Conservation (phyloP, 495 filamentous ascomycete genomes). For the Letharia columbiana region DNA sequence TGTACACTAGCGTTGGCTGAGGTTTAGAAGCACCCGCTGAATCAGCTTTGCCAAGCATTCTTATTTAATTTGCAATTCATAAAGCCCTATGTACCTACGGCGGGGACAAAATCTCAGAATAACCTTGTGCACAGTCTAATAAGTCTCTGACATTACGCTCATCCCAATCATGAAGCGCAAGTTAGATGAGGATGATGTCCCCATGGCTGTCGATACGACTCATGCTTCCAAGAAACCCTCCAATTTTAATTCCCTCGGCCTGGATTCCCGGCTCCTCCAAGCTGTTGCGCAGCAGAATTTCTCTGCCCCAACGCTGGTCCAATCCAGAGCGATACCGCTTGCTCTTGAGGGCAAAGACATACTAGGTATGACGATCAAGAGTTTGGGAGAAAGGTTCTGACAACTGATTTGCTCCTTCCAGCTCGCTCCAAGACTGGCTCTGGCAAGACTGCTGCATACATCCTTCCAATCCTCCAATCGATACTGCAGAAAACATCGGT, state of each 20-base stretch:
- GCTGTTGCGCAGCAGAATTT: constrained; percentile 78
- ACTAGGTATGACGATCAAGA: constrained; percentile 43
- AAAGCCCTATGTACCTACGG: neutral
- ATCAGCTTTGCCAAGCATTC: no score
- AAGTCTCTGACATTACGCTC: neutral
- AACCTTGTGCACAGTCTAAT: neutral
- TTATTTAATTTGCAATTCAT: no score
- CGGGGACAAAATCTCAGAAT: neutral
- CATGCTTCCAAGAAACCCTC: constrained; percentile 25
- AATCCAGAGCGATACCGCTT: constrained; percentile 79
- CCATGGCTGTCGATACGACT: constrained; percentile 32
- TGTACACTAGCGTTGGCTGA: no score
- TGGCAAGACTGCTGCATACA: constrained; percentile 94
- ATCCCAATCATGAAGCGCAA: constrained; percentile 52
- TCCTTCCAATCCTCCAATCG: constrained; percentile 76
- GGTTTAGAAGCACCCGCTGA: no score
- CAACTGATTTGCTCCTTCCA: constrained; percentile 27
- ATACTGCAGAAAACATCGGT: constrained; percentile 72
- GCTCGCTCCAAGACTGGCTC: constrained; percentile 87
- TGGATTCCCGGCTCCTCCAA: constrained; percentile 80
- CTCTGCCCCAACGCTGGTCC: constrained; percentile 73
- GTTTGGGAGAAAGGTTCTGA: neutral
- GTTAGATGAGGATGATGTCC: constrained; percentile 51
- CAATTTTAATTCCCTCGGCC: constrained; percentile 51
- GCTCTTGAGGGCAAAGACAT: constrained; percentile 88